phyloP scores from a whole-genome alignment of 371 early-diverging fungal species.

The Amoeboaphelidium protococcarum region DNA sequence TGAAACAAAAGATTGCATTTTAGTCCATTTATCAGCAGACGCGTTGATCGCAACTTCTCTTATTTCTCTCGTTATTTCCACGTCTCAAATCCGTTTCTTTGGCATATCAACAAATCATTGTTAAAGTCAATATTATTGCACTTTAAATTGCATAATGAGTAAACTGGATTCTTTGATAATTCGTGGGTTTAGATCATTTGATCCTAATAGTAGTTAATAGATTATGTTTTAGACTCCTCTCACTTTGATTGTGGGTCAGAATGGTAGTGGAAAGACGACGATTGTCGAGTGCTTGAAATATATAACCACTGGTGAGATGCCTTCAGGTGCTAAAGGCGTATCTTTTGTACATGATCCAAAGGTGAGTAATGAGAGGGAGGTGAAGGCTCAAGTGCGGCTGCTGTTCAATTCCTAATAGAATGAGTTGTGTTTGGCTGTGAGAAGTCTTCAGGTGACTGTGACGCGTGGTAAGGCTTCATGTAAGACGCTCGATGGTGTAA shows the following conservation, averaged over 20 bases:
- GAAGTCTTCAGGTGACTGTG: too few species aligned
- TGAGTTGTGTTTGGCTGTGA: too few species aligned
- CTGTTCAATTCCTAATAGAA: too few species aligned
- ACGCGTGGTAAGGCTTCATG: constrained; percentile 23
- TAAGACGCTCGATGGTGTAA: constrained; percentile 64
- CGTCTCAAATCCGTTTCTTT: too few species aligned
- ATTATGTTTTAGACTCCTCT: constrained; percentile 86
- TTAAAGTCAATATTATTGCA: too few species aligned
- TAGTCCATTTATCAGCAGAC: too few species aligned
- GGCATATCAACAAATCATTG: too few species aligned
- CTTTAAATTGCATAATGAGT: too few species aligned
- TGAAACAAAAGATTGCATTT: too few species aligned
- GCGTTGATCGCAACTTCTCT: too few species aligned
- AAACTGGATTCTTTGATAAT: too few species aligned
- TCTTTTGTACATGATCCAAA: constrained; percentile 95
- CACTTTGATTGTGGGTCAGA: constrained; percentile 94
- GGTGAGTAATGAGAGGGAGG: constrained; percentile 37
- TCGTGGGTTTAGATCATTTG: constrained; percentile 86
- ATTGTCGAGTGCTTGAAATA: constrained; percentile 97
- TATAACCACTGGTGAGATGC: constrained; percentile 83
- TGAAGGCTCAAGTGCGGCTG: constrained; percentile 86
- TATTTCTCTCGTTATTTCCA: too few species aligned
- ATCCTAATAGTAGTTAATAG: constrained; percentile 37
- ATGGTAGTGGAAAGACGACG: constrained; percentile 98
- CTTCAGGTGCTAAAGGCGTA: constrained; percentile 74